Evolutionary conservation across 257 asterid genomes (phyloP), one percentile per base, ranked within the genome.

Genomic region (Haberlea rhodopensis): DNA sequence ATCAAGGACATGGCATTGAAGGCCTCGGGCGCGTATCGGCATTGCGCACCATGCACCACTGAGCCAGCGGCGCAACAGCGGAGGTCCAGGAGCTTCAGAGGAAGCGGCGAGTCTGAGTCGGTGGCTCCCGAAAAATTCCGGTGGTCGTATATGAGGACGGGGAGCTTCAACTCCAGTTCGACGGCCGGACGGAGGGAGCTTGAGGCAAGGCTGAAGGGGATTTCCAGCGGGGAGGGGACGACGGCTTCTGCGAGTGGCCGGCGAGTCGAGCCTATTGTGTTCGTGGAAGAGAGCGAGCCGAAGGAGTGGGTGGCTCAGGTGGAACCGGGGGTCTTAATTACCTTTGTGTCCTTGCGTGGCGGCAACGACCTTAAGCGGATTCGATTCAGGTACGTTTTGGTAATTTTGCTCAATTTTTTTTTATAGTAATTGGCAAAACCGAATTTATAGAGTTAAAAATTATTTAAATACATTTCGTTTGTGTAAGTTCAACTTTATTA

Each of bases 241-340:
- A 96, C 98, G 75, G 82, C 85, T 53, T 91, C 96, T 69, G 89
- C 92, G 52, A 91, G 96, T 69, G 90, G 96, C 18, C 90, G 98
- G 69, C 82, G 96, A 58, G 84, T 75, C 49, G 95, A 86, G 46
- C 84, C 96, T 66, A 81, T 87, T 15, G 95, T 89, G 70, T 87
- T 91, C 70, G 89, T 85, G 43, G 96, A 91, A 79, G 98, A 89
- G 83, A 84, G 66, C 73, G 97, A 87, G 81, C 95, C 95, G 1
- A 89, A 89, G 70, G 98, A 89, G 85, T 89, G 98, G 98, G 98
- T 91, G 68, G 96, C 96, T 27, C 98, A 89, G 78, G 96, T 91
- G 67, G 98, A 91, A 72, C 91, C 96, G 70, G 98, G 98, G 3
- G 98, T 91, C 16, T 71, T 91, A 59, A 91, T 91, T 81, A 91